These are phyloP conservation scores for Suhomyces pyralidae DNA, from an alignment of 805 yeast genomes.

Conservation along the genomic window DNA sequence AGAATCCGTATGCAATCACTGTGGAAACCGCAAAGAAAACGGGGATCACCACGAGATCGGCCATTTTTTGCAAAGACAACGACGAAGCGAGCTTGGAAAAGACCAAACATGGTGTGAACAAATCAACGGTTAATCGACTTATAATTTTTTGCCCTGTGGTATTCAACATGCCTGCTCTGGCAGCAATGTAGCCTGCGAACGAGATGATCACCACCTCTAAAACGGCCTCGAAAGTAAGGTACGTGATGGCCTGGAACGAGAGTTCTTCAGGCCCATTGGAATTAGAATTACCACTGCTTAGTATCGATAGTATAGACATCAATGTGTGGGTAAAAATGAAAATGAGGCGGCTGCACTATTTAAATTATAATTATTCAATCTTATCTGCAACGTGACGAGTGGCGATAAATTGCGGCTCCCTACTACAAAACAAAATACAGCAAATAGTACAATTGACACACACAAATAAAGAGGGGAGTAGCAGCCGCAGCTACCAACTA, in stretches of 20 bases:
- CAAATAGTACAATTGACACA: too few relatives aligned
- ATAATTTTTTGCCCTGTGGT: conserved; percentile 74
- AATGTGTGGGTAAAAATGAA: neutral
- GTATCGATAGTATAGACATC: neutral
- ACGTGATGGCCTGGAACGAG: conserved; percentile 46
- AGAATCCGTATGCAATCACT: conserved; percentile 63
- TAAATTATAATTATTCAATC: neutral
- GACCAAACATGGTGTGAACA: conserved; percentile 93
- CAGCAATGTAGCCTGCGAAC: conserved; percentile 81
- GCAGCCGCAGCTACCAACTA: neutral
- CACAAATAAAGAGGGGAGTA: neutral
- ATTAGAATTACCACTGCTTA: neutral
- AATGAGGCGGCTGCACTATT: neutral
- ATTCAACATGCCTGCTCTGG: conserved; percentile 65
- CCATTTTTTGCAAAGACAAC: conserved; percentile 68
- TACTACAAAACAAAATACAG: neutral
- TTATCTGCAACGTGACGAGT: neutral
- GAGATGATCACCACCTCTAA: conserved; percentile 86
- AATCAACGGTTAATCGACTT: conserved; percentile 77
- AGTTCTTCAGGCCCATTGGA: conserved; percentile 12
- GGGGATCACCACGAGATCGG: conserved; percentile 83
- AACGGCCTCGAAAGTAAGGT: conserved; percentile 86
- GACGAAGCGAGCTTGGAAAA: conserved; percentile 73
- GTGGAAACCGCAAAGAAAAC: conserved; percentile 82
- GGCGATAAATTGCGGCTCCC: neutral